Conservation (phyloP, 495 filamentous ascomycete species). For the Penicillium lividum region DNA sequence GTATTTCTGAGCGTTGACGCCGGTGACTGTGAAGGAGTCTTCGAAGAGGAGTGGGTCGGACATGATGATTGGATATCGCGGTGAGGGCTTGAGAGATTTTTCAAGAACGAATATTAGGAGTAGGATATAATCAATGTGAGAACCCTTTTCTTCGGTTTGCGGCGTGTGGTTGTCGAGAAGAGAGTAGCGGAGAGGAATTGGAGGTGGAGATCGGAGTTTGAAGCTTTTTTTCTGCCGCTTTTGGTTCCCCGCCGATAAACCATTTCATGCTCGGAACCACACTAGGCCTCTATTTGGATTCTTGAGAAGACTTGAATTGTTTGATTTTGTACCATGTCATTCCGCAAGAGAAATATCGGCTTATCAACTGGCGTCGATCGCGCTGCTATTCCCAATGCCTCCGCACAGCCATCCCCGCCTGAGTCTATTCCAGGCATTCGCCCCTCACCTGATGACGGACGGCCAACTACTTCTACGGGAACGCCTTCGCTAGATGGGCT, state of each 20-base stretch:
- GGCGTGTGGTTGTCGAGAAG: conserved; percentile 6
- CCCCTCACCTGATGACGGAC: conserved; percentile 86
- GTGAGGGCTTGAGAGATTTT: not conserved
- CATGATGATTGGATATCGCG: conserved; percentile 34
- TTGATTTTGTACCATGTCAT: conserved; percentile 62
- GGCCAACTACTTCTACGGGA: conserved; percentile 88
- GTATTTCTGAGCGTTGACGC: conserved; percentile 80
- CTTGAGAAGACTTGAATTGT: not conserved
- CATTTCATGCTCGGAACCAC: conserved; percentile 1
- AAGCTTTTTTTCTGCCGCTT: conserved; percentile 37
- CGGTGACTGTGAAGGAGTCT: conserved; percentile 82
- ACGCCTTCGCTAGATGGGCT: conserved; percentile 80
- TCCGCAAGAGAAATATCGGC: conserved; percentile 83
- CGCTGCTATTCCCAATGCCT: conserved; percentile 28
- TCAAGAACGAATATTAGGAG: not conserved
- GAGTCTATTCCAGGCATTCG: conserved; percentile 66
- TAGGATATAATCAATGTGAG: not conserved
- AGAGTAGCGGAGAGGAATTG: conserved; percentile 13
- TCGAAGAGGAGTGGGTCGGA: conserved; percentile 89
- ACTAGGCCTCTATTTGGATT: conserved; percentile 5
- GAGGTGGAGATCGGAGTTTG: conserved; percentile 27
- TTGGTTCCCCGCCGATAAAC: conserved; percentile 31
- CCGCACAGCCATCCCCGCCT: conserved; percentile 36
- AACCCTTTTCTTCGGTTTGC: not conserved
- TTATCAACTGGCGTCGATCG: conserved; percentile 51